Base-by-base conservation (phyloP, 106 monocot genomes). In the Acanthochlamys bracteata region DNA sequence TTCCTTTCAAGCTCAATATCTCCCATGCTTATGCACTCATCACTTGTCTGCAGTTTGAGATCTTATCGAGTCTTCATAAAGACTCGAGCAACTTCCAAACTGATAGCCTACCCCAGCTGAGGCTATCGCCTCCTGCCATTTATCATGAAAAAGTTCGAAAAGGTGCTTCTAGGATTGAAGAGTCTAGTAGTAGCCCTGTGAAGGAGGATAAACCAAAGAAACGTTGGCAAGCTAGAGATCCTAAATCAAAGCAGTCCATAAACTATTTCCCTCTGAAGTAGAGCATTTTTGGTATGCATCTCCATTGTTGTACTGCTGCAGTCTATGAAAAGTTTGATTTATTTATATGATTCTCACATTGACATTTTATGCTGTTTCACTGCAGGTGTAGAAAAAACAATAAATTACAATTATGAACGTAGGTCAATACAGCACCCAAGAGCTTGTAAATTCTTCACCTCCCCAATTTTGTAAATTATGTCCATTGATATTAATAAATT, bases 81-180 rank as follows among this genome's bases (percentile, higher is more conserved):
- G 20, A 78, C 33, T 70, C 57, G 57, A 82, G 60, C 25, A 57
- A 69, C 24, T 67, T 83, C 42, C 84, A 84, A 68, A 56, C 68
- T 25, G 90, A 96, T 19, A 42, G 51, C 17, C 33, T 83, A 15
- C 95, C 90, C 52, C 87, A 79, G 42, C 63, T 96, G 54, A 82
- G 76, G 70, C 87, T 96, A 54, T 76, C 84, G 19, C 95, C 95
- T 43, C 95, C 90, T 39, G 82, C 90, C 42, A 80, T 96, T 40
- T 96, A 90, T 67, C 95, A 96, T 62, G 90, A 96, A 51, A 87
- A 90, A 63, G 78, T 90, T 42, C 79, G 60, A 90, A 85, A 53
- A 21, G 4, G 63, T 10, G 40, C 17, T 62, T 40, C 61, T 63
- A 53, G 70, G 42, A 59, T 66, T 7, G 78, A 80, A 39, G 81